Evolutionary conservation across 2,329 filamentous ascomycete genomes (phyloP).

Genomic region (Colletotrichum lupini): DNA sequence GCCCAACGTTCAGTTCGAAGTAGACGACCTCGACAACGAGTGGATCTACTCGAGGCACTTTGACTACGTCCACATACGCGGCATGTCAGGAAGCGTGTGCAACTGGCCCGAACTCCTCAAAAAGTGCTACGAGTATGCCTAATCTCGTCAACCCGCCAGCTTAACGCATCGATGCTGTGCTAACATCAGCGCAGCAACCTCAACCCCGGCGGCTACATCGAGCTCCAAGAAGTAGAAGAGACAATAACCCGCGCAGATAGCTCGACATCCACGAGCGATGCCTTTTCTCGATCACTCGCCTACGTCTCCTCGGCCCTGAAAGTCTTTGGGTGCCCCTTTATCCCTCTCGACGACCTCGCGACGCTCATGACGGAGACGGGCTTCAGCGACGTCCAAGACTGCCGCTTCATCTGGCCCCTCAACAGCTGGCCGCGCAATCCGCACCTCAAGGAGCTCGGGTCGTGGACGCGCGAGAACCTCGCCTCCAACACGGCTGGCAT

Average conservation of each 20-base stretch:
- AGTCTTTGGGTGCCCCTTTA: conserved; percentile 42
- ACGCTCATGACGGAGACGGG: conserved; percentile 33
- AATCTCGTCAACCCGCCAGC: too few relatives aligned
- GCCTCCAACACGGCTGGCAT: conserved; percentile 46
- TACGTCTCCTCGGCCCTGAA: conserved; percentile 55
- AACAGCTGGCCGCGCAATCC: conserved; percentile 47
- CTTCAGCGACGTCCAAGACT: conserved; percentile 44
- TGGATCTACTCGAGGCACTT: conserved; percentile 47
- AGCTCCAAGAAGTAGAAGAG: conserved; percentile 55
- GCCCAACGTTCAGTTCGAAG: conserved; percentile 56
- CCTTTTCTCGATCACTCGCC: conserved; percentile 46
- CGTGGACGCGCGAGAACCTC: conserved; percentile 45
- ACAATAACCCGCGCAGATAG: conserved; percentile 53
- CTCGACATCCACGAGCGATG: conserved; percentile 42
- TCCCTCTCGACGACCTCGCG: conserved; percentile 34
- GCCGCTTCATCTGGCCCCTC: conserved; percentile 43
- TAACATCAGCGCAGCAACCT: conserved; percentile 38
- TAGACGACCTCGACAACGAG: conserved; percentile 48
- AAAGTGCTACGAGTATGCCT: conserved; percentile 9
- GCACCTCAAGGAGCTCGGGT: conserved; percentile 42
- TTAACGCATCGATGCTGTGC: too few relatives aligned
- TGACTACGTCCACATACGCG: conserved; percentile 48
- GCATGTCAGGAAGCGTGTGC: conserved; percentile 44
- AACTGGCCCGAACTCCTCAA: conserved; percentile 12
- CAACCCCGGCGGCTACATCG: conserved; percentile 56